Conservation (phyloP, 805 yeast species). For the Candida ulmi region DNA sequence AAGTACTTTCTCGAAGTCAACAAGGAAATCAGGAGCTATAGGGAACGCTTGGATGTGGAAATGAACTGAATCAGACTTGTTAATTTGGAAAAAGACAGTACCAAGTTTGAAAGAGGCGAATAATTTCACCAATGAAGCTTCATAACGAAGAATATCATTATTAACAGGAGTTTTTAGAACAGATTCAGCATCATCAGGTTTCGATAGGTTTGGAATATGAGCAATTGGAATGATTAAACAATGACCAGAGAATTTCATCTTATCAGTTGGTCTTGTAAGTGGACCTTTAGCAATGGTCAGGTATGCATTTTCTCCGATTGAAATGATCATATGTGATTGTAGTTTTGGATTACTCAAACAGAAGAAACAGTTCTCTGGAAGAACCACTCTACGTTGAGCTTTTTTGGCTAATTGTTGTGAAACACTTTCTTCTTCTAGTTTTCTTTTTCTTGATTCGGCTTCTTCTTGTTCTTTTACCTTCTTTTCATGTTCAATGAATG, state of each 20-base stretch:
- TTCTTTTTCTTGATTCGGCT: constrained; percentile 9
- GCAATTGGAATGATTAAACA: constrained; percentile 74
- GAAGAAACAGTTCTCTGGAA: constrained; percentile 69
- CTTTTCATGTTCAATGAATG: constrained; percentile 18
- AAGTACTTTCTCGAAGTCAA: constrained; percentile 40
- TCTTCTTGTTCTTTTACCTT: constrained; percentile 1
- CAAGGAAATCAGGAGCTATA: constrained; percentile 39
- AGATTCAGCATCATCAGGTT: constrained; percentile 14
- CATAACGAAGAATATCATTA: constrained; percentile 43
- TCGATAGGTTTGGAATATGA: constrained; percentile 49
- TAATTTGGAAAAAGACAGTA: constrained; percentile 66
- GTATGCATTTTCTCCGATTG: constrained; percentile 64
- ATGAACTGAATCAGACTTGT: constrained; percentile 61
- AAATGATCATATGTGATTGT: constrained; percentile 73
- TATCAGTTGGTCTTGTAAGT: constrained; percentile 44
- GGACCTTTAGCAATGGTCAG: constrained; percentile 87
- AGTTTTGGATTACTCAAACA: constrained; percentile 76
- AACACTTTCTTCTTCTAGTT: constrained; percentile 5
- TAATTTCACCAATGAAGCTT: constrained; percentile 44
- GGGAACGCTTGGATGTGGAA: constrained; percentile 77
- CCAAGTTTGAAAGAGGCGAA: constrained; percentile 36
- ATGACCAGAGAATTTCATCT: constrained; percentile 68
- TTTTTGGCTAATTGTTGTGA: constrained; percentile 5
- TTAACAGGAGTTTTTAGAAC: constrained; percentile 26
- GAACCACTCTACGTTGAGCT: constrained; percentile 33